Evolutionary conservation across 352 stramenopile species (phyloP), one percentile per base, ranked within the genome.

Genomic region (Pythium biforme): DNA sequence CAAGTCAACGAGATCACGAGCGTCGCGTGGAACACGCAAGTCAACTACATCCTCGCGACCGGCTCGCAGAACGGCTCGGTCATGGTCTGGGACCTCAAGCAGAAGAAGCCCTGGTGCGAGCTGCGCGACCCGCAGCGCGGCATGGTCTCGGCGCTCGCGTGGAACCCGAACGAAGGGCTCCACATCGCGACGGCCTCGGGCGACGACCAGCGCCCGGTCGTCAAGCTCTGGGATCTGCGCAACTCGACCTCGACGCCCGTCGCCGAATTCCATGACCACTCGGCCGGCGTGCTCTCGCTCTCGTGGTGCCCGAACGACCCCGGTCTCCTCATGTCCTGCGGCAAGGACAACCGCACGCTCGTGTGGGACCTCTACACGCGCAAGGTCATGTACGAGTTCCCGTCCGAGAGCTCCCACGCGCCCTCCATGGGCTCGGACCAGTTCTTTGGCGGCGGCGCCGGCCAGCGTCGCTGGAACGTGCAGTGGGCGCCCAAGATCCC

Each of bases 151-250:
- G 92, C 97, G 50, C 80, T 99, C 26, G 85, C 83, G 1, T 99
- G 97, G 97, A 99, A 99, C 79, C 97, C 97, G 6, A 97, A 95
- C 41, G 90, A 99, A 75, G 97, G 97, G 25, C 81, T 99, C 45
- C 96, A 99, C 72, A 90, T 99, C 57, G 85, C 98, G 31, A 99
- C 97, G 20, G 97, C 96, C 5, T 97, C 92, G 10, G 92, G 85
- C 9, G 95, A 98, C 72, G 95, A 99, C 75, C 88, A 97, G 20
- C 94, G 97, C 49, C 96, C 96, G 0, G 90, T 98, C 17, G 79
- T 99, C 34, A 98, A 98, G 72, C 78, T 99, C 40, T 99, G 96
- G 95, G 97, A 99, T 76, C 75, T 99, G 57, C 85, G 97, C n/a
- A 96, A 96, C 50, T 98, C 90, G 20, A 99, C 96, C 11, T 98